Evolutionary conservation across 305 asterid genomes (phyloP), one percentile per base, ranked within the genome.

Genomic region (Ilex paraguariensis): DNA sequence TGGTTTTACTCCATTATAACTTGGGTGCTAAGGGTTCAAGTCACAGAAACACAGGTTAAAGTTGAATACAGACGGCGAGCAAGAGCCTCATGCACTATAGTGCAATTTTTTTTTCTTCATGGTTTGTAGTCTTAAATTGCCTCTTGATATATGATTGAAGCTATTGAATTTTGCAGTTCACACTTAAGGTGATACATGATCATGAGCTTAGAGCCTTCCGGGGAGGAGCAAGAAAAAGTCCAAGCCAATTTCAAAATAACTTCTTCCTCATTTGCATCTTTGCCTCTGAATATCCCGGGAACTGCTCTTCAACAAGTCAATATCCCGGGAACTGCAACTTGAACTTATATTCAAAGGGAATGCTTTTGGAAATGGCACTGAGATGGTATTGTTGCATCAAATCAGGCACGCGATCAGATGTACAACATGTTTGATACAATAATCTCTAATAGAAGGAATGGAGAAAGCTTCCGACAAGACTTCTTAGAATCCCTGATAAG

Each of bases 111-210:
- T 17, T 17, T 17, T 17, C 21, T 17, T 17, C 1, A 17, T 17
- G 1, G 21, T 17, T 17, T 17, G 21, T 17, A 17, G 21, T 17
- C 42, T 36, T 36, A 36, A 36, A 5, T 4, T 36, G 42, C 6
- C 7, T 21, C 6, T 36, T 36, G 42, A 36, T 21, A 21, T 21
- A 1, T 36, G 7, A 36, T 36, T 36, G 28, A 21, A 21, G 28
- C 28, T 21, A 21, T 36, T 12, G 16, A 52, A 52, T 65, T 36
- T 66, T 77, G 82, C 84, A 89, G 96, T 89, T 89, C 71, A 86
- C 93, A 0, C 68, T 89, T 53, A 89, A 89, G 82, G 96, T 89
- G 57, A 89, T 89, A 89, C 76, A 89, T 89, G 93, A 86, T 89
- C 63, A 89, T 89, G 95, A 89, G 95, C 80, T 78, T 89, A 73